phyloP scores from a whole-genome alignment of 805 yeast species.

The Scheffersomyces coipomensis region DNA sequence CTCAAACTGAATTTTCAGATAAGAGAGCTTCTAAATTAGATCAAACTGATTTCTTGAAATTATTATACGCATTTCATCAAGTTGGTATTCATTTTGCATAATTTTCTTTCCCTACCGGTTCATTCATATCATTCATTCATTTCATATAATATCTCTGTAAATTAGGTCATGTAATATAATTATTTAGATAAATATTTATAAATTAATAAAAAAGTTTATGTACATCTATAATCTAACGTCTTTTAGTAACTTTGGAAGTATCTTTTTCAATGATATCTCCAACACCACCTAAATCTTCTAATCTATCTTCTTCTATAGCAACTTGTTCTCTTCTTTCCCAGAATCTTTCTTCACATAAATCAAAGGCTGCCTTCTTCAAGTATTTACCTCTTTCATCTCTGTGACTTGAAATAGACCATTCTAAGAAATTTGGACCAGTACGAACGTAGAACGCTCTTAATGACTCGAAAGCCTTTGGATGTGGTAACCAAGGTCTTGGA shows the following conservation, averaged over 20 bases:
- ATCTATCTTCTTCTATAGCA: conserved; percentile 80
- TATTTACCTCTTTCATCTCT: conserved; percentile 86
- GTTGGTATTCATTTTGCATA: conserved; percentile 96
- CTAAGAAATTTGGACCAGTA: conserved; percentile 81
- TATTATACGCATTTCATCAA: conserved; percentile 91
- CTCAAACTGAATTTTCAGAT: conserved; percentile 77
- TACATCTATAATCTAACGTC: conserved; percentile 41
- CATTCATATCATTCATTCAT: conserved; percentile 1
- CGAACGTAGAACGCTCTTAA: conserved; percentile 82
- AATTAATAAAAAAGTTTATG: not conserved
- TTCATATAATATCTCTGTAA: conserved; percentile 1
- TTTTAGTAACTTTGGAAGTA: conserved; percentile 45
- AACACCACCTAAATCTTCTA: conserved; percentile 89
- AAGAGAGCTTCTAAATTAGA: conserved; percentile 93
- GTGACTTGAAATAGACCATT: conserved; percentile 90
- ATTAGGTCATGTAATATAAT: conserved; percentile 1
- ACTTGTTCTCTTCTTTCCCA: conserved; percentile 98
- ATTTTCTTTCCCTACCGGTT: not conserved
- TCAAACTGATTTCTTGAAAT: conserved; percentile 86
- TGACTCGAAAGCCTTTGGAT: conserved; percentile 89
- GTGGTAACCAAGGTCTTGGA: conserved; percentile 95
- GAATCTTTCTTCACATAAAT: conserved; percentile 91
- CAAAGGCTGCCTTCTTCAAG: conserved; percentile 85
- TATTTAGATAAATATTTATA: not conserved
- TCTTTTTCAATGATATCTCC: conserved; percentile 84